Base-by-base conservation (phyloP, 1,284 basidiomycete species). In the Macrocystidia cucumis region DNA sequence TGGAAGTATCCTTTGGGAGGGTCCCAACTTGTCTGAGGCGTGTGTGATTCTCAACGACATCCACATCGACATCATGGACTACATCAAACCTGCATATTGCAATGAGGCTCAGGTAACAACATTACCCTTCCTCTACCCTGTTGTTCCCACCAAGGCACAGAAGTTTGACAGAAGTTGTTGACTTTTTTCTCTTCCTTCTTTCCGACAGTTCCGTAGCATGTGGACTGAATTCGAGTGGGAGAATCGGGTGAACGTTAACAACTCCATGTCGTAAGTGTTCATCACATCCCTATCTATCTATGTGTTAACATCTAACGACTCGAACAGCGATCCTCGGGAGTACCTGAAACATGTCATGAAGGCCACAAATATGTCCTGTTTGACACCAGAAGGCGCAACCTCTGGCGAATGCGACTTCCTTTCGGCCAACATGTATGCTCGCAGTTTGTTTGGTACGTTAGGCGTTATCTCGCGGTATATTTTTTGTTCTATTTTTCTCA, bases 161-260 rank as follows among this genome's bases (percentile, higher is more conserved):
- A 8, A 8, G 8, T 25, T 25, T 7, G n/a, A 16, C 16, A 27
- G 29, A 25, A 19, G 17, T 37, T 14, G 22, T 13, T 42, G 11
- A 22, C 20, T 39, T 11, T 22, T 29, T 18, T 32, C 20, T 34
- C 24, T 16, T 14, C 9, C n/a, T 29, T 25, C 11, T 13, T n/a
- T n/a, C n/a, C 41, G 29, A 7, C 57, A 91, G 85, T 95, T 95
- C 78, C 78, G 91, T 24, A 88, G 78, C 58, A 93, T 93, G 90
- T 95, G 91, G 91, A 96, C 91, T 32, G 92, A 95, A 60, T 96
- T 96, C 49, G 91, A 96, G 59, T 97, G 92, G 92, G 92, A 96
- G 69, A 97, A 97, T 68, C 78, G 92, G 51, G 91, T 96, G 41
- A 93, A 93, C 50, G 90, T 96, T 39, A 84, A 83, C 49, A 90